Base-by-base conservation (phyloP, 768 basidiomycete species). In the Hortiboletus campestris region DNA sequence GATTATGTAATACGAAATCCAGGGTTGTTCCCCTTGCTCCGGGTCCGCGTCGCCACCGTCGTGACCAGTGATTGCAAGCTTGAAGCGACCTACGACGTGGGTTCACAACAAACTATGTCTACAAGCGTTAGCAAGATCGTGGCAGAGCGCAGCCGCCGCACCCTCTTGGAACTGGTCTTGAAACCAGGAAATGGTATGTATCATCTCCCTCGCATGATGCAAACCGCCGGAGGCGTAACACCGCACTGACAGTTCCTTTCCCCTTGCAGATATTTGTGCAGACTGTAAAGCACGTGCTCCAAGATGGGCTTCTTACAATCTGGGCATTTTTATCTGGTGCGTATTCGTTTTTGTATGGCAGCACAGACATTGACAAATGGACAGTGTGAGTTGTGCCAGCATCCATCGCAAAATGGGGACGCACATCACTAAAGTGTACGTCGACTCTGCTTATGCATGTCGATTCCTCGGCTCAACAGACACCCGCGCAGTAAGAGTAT, bases 351-450 rank as follows among this genome's bases (percentile, higher is more conserved):
- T 11, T 8, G 32, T 25, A 61, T 14, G 46, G 46, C 17, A 44
- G 32, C 46, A 39, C 44, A 46, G 41, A 53, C 34, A 56, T 58
- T 56, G 31, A 58, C 47, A 42, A 32, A 36, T 48, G 49, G 59
- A 35, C 57, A 94, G 94, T 64, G 79, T 93, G 41, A 83, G 82
- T 62, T 98, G 95, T 68, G 95, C 95, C 16, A 88, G 89, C 55
- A 84, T 96, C 48, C 95, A 98, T 75, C 82, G 95, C 50, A 96
- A 95, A 77, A 86, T 98, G 55, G 95, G 95, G 2, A 95, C 92
- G 6, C 95, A 98, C 69, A 79, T 94, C 61, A 84, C 89, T 0
- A 94, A 97, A 84, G 91, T 98, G 92, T 94, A 78, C 68, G 83
- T 78, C 31, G 47, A 9, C 35, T 55, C 8, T 29, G n/a, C 55